Evolutionary conservation across 1,284 basidiomycete genomes (phyloP), one percentile per base, ranked within the genome.

Genomic region (Golubevia pallescens): DNA sequence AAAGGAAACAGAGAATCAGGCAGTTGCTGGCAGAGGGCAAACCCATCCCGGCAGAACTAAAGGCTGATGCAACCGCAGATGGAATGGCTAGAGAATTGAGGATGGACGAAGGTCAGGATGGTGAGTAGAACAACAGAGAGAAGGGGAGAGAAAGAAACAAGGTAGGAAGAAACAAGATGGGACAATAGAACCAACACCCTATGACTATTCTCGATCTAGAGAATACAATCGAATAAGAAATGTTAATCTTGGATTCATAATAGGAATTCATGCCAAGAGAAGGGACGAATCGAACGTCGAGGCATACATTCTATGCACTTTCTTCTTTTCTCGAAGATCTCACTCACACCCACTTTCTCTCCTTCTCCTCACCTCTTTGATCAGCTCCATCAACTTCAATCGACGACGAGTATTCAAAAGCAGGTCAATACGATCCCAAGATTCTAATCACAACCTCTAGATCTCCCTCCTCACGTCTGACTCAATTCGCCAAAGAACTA

Each of bases 401-500:
- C 38, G 82, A 85, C 59, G 80, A 81, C 54, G 82, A 85, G 51
- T 85, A 85, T 59, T 73, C 78, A 2, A 64, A 70, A 2, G 78
- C 81, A 5, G 82, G 82, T 0, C 73, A 73, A 57, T 81, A 84
- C 66, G 82, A 85, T 65, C 82, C 82, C 0, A 61, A 74, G 2
- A 64, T 85, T 3, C 63, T 85, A 23, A 70, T 85, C 38, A 85
- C 82, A 2, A 85, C 82, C 2, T 75, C 73, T 34, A 63, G 81
- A n/a, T 75, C 77, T 62, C 81, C 82, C 0, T 82, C 80, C 58
- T 74, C 73, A 6, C 62, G 80, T 0, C 60, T 85, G 8, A 78
- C 80, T 19, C 81, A 84, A 57, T 85, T 85, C 54, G 77, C 82
- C 14, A 85, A 85, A 66, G 82, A 85, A 65, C 65, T 85, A 2